Percentiles rank a stretch among this genome's conserved stretches.
Conservation (phyloP, 768 basidiomycete genomes). For the Pholiota molesta region DNA sequence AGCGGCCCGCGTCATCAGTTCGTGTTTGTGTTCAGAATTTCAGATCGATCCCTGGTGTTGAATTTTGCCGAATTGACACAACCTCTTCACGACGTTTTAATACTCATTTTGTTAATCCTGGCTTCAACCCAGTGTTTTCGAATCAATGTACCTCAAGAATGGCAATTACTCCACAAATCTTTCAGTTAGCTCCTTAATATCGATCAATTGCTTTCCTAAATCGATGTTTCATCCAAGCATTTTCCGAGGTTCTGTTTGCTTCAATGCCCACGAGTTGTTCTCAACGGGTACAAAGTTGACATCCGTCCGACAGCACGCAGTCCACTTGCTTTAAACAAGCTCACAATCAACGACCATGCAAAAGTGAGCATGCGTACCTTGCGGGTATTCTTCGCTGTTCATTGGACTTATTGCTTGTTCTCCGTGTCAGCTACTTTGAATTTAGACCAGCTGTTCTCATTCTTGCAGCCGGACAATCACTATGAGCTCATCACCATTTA, state of each 20-base stretch:
- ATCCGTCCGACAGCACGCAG: not conserved
- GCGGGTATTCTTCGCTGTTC: not conserved
- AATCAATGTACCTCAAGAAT: not conserved
- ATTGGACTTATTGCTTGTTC: not conserved
- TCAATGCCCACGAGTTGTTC: not conserved
- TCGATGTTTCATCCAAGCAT: not conserved
- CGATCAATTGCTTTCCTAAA: not conserved
- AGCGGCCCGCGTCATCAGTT: too few relatives aligned
- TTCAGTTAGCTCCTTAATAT: not conserved
- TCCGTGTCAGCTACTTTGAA: not conserved
- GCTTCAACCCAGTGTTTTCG: not conserved
- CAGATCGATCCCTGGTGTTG: not conserved
- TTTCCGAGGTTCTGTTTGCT: not conserved
- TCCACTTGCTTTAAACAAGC: not conserved
- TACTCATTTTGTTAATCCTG: not conserved
- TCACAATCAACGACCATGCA: not conserved
- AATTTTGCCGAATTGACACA: not conserved
- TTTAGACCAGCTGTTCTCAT: not conserved
- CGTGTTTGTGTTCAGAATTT: too few relatives aligned
- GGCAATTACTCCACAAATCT: not conserved
- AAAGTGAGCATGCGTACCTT: not conserved
- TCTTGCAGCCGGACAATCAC: not conserved
- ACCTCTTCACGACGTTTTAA: not conserved
- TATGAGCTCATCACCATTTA: not conserved
- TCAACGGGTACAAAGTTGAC: not conserved